Evolutionary conservation across 129 eudicot species (phyloP).

Genomic region (Centaurea solstitialis): DNA sequence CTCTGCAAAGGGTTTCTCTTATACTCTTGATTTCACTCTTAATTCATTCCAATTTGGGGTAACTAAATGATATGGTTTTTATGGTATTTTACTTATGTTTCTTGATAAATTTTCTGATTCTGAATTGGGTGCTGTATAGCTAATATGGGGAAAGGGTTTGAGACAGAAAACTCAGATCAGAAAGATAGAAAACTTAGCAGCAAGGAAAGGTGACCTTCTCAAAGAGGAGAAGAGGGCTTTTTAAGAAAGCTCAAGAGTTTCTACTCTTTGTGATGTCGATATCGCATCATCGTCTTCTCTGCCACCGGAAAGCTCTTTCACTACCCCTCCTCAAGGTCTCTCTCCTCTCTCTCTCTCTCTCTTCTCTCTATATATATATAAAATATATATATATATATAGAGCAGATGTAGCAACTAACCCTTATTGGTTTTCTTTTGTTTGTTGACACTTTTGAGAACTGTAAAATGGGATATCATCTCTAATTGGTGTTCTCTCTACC

Average conservation of each 20-base stretch:
- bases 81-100: neutral
- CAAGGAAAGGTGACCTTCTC: constrained; percentile 48
- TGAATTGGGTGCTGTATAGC: neutral
- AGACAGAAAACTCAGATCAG: constrained; percentile 43
- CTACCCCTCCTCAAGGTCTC: constrained; percentile 34
- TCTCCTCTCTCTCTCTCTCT: too few species aligned
- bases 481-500: neutral
- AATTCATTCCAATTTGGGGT: neutral
- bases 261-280: constrained; percentile 42
- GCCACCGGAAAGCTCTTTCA: constrained; percentile 46
- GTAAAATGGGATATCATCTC: too few species aligned
- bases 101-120: neutral
- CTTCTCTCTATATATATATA: too few species aligned
- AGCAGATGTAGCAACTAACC: too few species aligned
- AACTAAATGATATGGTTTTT: neutral
- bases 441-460: too few species aligned
- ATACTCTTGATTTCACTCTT: neutral
- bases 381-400: too few species aligned
- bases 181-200: constrained; percentile 45
- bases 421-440: too few species aligned
- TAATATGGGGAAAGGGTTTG: constrained; percentile 34
- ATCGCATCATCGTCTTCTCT: constrained; percentile 44
- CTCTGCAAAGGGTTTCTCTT: constrained; percentile 4
- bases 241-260: constrained; percentile 43
- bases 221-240: constrained; percentile 44